These are phyloP conservation scores for Pseudogymnoascus sp. DNA, from an alignment of 2,329 filamentous ascomycete genomes.

Conservation along the genomic window DNA sequence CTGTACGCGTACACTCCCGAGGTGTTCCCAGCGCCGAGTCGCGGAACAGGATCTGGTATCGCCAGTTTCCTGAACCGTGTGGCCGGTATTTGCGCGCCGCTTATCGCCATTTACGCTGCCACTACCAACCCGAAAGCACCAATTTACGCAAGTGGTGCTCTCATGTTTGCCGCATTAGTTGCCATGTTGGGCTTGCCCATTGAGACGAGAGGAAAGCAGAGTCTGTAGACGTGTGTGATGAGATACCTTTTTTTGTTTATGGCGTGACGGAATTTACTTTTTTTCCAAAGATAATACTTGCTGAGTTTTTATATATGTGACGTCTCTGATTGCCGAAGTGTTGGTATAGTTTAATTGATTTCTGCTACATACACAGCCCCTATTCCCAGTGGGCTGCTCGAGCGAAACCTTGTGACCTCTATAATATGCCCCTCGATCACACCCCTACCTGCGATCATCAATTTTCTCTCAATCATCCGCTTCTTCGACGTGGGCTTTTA, in stretches of 20 bases:
- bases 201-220: slow-evolving; percentile 53
- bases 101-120: slow-evolving; percentile 51
- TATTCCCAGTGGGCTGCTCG: too few species aligned
- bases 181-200: slow-evolving; percentile 55
- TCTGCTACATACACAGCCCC: too few species aligned
- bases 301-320: too few species aligned
- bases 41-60: slow-evolving; percentile 66
- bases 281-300: too few species aligned
- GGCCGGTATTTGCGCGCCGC: slow-evolving; percentile 59
- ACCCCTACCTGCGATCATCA: too few species aligned
- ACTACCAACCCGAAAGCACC: slow-evolving; percentile 44
- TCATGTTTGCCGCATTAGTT: slow-evolving; percentile 53
- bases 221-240: slow-evolving; percentile 34
- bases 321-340: too few species aligned
- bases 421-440: too few species aligned
- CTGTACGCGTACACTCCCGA: slow-evolving; percentile 72
- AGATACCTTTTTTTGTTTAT: neutral
- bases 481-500: too few species aligned
- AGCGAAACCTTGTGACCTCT: too few species aligned
- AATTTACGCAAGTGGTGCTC: slow-evolving; percentile 48
- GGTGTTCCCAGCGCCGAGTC: slow-evolving; percentile 64
- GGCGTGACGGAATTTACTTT: neutral
- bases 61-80: slow-evolving; percentile 64
- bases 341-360: too few species aligned
- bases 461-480: too few species aligned